These are phyloP conservation scores for Syzygium oleosum DNA, from an alignment of 345 rosid species.

Conservation along the genomic window DNA sequence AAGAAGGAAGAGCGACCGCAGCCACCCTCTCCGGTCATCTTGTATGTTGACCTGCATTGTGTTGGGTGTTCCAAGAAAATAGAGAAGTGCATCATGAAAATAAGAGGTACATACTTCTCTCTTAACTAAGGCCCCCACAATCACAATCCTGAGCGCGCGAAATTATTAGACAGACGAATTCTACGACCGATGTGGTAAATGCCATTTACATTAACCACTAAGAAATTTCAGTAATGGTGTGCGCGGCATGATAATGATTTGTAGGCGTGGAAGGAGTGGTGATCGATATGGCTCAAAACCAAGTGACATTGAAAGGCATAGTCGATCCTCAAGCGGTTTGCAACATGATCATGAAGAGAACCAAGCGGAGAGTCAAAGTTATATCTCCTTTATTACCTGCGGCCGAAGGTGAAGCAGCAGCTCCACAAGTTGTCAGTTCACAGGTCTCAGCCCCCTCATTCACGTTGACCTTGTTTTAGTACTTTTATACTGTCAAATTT, in stretches of 20 bases:
- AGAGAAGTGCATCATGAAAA: conserved; percentile 62
- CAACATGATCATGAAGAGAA: conserved; percentile 61
- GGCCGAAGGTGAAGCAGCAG: conserved; percentile 63
- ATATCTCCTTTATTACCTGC: conserved; percentile 68
- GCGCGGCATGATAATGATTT: neutral
- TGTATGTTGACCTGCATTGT: conserved; percentile 85
- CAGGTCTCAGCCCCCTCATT: conserved; percentile 23
- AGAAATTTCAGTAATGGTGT: neutral
- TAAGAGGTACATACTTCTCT: conserved; percentile 40
- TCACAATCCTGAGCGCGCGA: neutral
- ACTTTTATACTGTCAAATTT: neutral
- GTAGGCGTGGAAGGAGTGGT: conserved; percentile 79
- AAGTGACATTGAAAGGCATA: conserved; percentile 71
- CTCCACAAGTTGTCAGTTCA: conserved; percentile 56
- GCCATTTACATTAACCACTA: neutral
- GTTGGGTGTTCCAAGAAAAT: conserved; percentile 92
- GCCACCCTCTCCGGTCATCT: conserved; percentile 59
- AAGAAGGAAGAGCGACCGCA: conserved; percentile 29
- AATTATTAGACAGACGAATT: neutral
- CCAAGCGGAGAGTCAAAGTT: conserved; percentile 67
- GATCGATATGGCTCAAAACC: conserved; percentile 64
- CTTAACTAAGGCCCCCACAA: neutral
- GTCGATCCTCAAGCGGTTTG: conserved; percentile 80
- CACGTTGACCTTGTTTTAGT: neutral
- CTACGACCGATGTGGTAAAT: neutral